These are phyloP conservation scores for Nitzschia sp. DNA, from an alignment of 108 stramenopile genomes.

Conservation along the genomic window DNA sequence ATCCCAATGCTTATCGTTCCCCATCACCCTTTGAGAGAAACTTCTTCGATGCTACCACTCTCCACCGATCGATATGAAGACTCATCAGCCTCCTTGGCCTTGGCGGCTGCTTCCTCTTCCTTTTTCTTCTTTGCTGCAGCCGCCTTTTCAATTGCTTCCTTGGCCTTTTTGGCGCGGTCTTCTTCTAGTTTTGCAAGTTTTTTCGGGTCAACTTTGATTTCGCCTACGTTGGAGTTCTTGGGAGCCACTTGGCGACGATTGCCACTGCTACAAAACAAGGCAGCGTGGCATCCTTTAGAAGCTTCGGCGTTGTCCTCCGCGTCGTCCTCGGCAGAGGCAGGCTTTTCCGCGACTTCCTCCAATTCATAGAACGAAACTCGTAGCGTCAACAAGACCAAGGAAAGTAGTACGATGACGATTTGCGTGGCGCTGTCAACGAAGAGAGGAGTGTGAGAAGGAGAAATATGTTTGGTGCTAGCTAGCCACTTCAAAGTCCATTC, in stretches of 20 bases:
- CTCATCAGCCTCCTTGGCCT: neutral
- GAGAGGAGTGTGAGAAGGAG: neutral
- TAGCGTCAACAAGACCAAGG: slow-evolving; percentile 14
- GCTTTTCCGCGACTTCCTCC: neutral
- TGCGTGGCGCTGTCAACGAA: slow-evolving; percentile 9
- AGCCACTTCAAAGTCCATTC: neutral
- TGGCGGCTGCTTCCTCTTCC: neutral
- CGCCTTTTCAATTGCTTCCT: neutral
- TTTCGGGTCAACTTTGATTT: neutral
- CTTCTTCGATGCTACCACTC: neutral
- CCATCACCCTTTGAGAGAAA: neutral
- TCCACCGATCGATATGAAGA: neutral
- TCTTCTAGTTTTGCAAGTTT: neutral
- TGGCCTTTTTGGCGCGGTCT: neutral
- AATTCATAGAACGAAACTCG: slow-evolving; percentile 12
- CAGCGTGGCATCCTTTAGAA: neutral
- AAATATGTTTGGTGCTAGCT: neutral
- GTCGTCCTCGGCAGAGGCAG: neutral
- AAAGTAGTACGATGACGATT: slow-evolving; percentile 1
- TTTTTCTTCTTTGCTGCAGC: neutral
- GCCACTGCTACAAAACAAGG: neutral
- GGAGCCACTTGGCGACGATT: neutral
- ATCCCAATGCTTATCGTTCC: neutral
- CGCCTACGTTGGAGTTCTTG: neutral
- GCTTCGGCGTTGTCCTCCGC: neutral